Percentiles rank a stretch among this genome's conserved stretches.
Evolutionary conservation across 2,329 filamentous ascomycete species (phyloP).

Genomic region (Macrophomina phaseolina): DNA sequence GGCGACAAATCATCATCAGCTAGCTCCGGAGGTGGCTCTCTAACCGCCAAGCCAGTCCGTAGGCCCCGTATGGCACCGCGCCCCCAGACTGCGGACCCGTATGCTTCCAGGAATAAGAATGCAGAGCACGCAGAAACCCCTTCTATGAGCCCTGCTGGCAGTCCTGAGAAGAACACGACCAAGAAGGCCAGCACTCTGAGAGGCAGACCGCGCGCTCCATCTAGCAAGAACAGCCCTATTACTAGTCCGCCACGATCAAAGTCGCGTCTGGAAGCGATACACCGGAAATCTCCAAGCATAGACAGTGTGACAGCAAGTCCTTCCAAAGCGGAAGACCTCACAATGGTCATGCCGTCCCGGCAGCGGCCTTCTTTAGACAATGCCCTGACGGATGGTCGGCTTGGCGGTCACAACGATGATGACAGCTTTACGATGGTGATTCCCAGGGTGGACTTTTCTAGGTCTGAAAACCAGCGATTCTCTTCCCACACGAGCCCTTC

Average conservation of each 20-base stretch:
- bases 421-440: conserved; percentile 60
- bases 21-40: conserved; percentile 42
- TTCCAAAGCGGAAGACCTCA: conserved; percentile 53
- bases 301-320: conserved; percentile 43
- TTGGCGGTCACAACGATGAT: conserved; percentile 45
- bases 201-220: conserved; percentile 40
- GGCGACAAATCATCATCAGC: conserved; percentile 38
- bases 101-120: conserved; percentile 44
- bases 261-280: conserved; percentile 40
- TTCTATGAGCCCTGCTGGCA: conserved; percentile 53
- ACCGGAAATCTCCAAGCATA: conserved; percentile 39
- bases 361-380: conserved; percentile 47
- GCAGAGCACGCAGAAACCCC: conserved; percentile 51
- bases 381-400: conserved; percentile 47
- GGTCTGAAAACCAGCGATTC: conserved; percentile 18
- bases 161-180: conserved; percentile 44
- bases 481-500: conserved; percentile 33
- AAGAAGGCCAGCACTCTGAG: conserved; percentile 44
- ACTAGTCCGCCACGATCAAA: conserved; percentile 46
- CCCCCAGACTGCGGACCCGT: conserved; percentile 62
- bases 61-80: conserved; percentile 55
- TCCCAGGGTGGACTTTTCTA: conserved; percentile 42
- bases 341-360: conserved; percentile 48
- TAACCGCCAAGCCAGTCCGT: conserved; percentile 66
- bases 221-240: conserved; percentile 34